A percentile compares a stretch with the other conserved stretches of the same genome.
Conservation (phyloP, 2,329 filamentous ascomycete genomes). For the Penicillium occitanis region DNA sequence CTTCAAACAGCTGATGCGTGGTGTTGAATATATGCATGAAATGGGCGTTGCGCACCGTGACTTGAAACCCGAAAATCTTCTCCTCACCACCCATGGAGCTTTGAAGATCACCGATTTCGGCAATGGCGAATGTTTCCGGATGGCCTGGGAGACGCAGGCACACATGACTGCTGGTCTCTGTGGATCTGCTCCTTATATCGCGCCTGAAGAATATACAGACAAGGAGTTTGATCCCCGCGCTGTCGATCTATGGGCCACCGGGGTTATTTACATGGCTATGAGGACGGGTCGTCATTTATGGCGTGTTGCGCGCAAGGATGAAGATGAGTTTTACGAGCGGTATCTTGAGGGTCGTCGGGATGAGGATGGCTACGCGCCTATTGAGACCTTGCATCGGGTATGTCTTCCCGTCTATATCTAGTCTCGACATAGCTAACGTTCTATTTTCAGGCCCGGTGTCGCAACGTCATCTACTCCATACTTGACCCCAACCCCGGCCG, state of each 20-base stretch:
- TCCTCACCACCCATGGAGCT: conserved; percentile 86
- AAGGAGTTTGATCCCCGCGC: conserved; percentile 95
- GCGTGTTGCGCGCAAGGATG: conserved; percentile 94
- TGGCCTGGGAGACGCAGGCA: conserved; percentile 98
- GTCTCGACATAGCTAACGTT: conserved; percentile 20
- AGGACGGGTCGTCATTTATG: conserved; percentile 91
- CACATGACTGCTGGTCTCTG: conserved; percentile 98
- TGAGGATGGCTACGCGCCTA: conserved; percentile 93
- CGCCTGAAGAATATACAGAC: conserved; percentile 92
- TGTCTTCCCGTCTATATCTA: conserved; percentile 41
- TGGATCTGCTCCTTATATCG: conserved; percentile 94
- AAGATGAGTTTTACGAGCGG: conserved; percentile 94
- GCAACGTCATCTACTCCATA: conserved; percentile 98
- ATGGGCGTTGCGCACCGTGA: conserved; percentile 99
- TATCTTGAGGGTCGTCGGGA: conserved; percentile 91
- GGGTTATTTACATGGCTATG: conserved; percentile 99
- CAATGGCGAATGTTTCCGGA: conserved; percentile 98
- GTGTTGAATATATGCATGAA: conserved; percentile 98
- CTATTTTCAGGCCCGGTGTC: conserved; percentile 74
- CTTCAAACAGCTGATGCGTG: conserved; percentile 99
- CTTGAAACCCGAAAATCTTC: conserved; percentile 92
- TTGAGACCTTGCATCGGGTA: conserved; percentile 92
- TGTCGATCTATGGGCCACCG: conserved; percentile 98
- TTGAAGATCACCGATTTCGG: conserved; percentile 99
- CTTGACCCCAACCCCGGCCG: conserved; percentile 90